Base-by-base conservation (phyloP, 495 filamentous ascomycete species). In the Parathielavia hyrcaniae region DNA sequence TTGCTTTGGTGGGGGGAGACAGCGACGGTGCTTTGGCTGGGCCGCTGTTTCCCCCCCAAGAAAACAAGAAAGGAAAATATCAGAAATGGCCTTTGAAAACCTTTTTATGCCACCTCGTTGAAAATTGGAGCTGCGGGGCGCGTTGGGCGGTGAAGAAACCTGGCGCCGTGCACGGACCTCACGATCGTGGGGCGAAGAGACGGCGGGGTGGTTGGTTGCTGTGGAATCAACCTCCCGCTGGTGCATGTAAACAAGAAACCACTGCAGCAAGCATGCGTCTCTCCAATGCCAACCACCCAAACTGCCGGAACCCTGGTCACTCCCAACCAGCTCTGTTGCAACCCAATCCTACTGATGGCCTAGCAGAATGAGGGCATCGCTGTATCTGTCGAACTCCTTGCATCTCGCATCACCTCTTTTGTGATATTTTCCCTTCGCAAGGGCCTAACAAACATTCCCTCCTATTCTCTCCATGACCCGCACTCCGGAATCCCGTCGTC, bases 21-120 rank as follows among this genome's bases (percentile, higher is more conserved):
- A 69, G 67, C 57, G 69, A 69, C 59, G 55, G 51, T 35, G 57
- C 56, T 45, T 59, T 58, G 61, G 53, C 52, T 60, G 46, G 54
- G 61, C 63, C 61, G 45, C 69, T 67, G 65, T 64, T 69, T 64
- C 69, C 69, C 69, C 69, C 65, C 67, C 67, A 68, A 58, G 66
- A 64, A 66, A 67, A 57, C 52, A 44, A 63, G 61, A 58, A 66
- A 60, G 56, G 52, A 66, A 54, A 62, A 38, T 57, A 53, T 64
- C 45, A 44, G 57, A 60, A 58, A 41, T 64, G 10, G 26, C 51
- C 55, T 20, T 38, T 32, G 52, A 58, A 65, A 59, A 47, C 57
- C 26, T 67, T 70, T 70, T 67, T 68, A 61, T 53, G 64, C 57
- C 61, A 46, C 40, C 34, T 43, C 39, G 22, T 30, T 6, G 26